phyloP scores from a whole-genome alignment of 2,329 filamentous ascomycete species.

The Verticillium longisporum region DNA sequence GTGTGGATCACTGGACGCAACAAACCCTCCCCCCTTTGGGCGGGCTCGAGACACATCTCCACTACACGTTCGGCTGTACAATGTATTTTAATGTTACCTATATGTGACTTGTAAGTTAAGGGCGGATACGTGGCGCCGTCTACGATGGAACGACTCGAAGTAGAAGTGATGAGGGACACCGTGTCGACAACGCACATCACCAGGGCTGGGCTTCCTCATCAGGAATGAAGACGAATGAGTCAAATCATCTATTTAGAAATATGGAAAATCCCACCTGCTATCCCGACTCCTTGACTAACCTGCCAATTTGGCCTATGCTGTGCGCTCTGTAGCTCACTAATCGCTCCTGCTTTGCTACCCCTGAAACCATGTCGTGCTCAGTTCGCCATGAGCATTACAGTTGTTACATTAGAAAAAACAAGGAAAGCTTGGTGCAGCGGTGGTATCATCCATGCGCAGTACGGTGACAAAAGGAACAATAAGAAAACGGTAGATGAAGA shows the following conservation, averaged over 20 bases:
- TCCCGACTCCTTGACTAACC: neutral
- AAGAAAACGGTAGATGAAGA: conserved; percentile 7
- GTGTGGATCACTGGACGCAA: neutral
- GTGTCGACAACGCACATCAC: neutral
- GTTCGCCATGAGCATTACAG: neutral
- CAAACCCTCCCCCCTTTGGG: neutral
- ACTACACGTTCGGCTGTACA: neutral
- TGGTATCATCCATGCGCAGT: conserved; percentile 33
- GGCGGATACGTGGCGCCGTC: neutral
- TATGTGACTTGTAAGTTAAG: neutral
- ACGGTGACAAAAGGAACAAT: conserved; percentile 5
- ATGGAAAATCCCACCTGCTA: neutral
- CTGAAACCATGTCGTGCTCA: neutral
- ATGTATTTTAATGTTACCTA: neutral
- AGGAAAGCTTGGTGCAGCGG: conserved; percentile 28
- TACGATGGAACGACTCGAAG: neutral
- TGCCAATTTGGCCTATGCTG: neutral
- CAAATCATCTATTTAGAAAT: neutral
- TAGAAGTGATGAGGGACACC: neutral
- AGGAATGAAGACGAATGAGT: neutral
- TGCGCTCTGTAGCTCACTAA: neutral
- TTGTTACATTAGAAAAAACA: neutral
- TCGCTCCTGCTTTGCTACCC: neutral
- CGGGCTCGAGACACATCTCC: neutral
- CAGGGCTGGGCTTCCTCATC: no score